These are phyloP conservation scores for Penicillium lagena DNA, from an alignment of 495 filamentous ascomycete species.

Conservation along the genomic window DNA sequence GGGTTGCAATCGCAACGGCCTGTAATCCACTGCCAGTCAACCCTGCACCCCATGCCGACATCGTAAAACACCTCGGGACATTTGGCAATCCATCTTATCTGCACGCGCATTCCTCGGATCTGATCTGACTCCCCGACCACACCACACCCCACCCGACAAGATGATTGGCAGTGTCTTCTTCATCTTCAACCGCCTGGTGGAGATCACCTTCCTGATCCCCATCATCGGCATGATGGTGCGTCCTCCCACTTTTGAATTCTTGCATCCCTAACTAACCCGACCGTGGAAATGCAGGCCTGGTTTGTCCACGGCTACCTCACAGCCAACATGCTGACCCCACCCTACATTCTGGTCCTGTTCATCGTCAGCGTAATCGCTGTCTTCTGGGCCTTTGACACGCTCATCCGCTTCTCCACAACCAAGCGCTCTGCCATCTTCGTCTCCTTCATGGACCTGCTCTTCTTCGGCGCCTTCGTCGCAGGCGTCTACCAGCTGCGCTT, in stretches of 20 bases:
- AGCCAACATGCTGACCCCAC: constrained; percentile 66
- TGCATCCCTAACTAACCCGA: too few relatives aligned
- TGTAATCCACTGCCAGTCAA: not conserved
- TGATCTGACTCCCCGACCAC: too few relatives aligned
- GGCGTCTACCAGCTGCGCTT: constrained; percentile 68
- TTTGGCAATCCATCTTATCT: not conserved
- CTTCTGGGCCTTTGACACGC: constrained; percentile 74
- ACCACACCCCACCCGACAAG: constrained; percentile 19
- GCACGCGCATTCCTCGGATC: not conserved
- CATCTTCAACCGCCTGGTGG: constrained; percentile 72
- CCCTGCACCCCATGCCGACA: not conserved
- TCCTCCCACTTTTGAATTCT: not conserved
- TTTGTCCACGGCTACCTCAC: constrained; percentile 72
- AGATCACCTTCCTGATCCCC: constrained; percentile 83
- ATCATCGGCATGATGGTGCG: constrained; percentile 76
- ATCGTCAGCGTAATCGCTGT: constrained; percentile 75
- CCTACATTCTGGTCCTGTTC: constrained; percentile 82
- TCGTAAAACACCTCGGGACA: not conserved
- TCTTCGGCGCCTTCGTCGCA: constrained; percentile 80
- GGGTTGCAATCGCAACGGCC: not conserved
- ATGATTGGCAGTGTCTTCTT: constrained; percentile 80
- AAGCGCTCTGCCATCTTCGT: constrained; percentile 69
- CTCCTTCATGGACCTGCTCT: constrained; percentile 67
- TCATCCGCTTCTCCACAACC: constrained; percentile 73
- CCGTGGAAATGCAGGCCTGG: constrained; percentile 41